Percentiles rank a stretch among this genome's conserved stretches.
Evolutionary conservation across 2,329 filamentous ascomycete genomes (phyloP).

Genomic region (Alternaria conjuncta): DNA sequence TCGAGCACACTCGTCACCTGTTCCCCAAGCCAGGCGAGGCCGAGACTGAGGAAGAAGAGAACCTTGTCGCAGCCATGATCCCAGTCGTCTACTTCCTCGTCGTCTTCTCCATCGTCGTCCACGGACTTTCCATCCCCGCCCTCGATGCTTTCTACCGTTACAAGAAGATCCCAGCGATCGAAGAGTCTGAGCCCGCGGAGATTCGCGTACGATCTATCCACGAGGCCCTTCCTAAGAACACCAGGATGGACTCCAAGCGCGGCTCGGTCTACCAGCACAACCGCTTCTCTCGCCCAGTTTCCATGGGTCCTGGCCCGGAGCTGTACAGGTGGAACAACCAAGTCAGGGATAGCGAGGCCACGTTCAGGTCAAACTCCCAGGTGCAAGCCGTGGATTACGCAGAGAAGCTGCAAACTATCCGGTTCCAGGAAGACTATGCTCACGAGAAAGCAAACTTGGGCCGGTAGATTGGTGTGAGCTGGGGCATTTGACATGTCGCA

Average conservation of each 20-base stretch:
- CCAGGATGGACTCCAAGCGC: constrained; percentile 40
- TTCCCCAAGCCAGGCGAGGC: constrained; percentile 52
- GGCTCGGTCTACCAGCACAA: constrained; percentile 54
- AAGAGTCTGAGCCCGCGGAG: constrained; percentile 40
- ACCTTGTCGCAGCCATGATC: constrained; percentile 49
- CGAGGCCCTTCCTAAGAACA: constrained; percentile 51
- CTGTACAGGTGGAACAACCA: constrained; percentile 14
- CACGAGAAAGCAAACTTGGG: constrained; percentile 2
- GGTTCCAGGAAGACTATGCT: constrained; percentile 2
- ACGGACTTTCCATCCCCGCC: constrained; percentile 58
- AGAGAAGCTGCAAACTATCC: constrained; percentile 1
- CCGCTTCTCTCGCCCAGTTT: constrained; percentile 50
- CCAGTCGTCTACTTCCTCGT: constrained; percentile 58
- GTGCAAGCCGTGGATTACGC: background rate
- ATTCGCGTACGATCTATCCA: constrained; percentile 45
- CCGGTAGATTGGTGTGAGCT: background rate
- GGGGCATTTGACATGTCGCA: background rate
- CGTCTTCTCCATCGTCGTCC: constrained; percentile 55
- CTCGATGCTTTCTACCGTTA: constrained; percentile 51
- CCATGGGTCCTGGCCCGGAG: constrained; percentile 7
- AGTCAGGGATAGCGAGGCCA: constrained; percentile 5
- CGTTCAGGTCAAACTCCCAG: background rate
- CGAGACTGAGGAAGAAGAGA: constrained; percentile 49
- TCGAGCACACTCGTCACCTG: constrained; percentile 54
- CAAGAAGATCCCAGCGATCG: constrained; percentile 52